A percentile compares a stretch with the other conserved stretches of the same genome.
phyloP scores from a whole-genome alignment of 2,329 filamentous ascomycete species.

The Lachnellula cervina region DNA sequence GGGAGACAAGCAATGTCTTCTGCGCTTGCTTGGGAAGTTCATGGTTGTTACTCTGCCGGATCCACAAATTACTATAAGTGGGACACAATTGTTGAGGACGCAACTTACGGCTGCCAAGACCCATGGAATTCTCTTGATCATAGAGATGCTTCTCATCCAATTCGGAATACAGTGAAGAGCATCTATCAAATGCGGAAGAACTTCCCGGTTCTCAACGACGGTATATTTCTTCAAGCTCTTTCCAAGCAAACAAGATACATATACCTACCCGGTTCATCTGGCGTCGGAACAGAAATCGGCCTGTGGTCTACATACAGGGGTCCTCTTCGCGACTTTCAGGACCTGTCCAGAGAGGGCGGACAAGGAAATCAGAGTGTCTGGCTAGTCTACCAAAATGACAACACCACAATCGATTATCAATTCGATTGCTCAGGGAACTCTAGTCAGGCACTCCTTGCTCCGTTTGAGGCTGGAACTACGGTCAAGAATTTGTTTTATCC shows the following conservation, averaged over 20 bases:
- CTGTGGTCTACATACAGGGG: constrained; percentile 57
- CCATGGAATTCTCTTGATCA: constrained; percentile 47
- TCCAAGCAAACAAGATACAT: constrained; percentile 50
- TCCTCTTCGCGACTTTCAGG: not conserved
- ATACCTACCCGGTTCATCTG: constrained; percentile 46
- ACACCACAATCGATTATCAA: constrained; percentile 44
- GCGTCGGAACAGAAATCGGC: constrained; percentile 39
- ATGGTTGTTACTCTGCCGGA: constrained; percentile 56
- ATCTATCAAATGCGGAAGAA: constrained; percentile 55
- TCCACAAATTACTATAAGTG: constrained; percentile 47
- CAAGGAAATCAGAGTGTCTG: constrained; percentile 39
- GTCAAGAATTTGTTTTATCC: constrained; percentile 59
- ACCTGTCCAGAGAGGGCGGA: constrained; percentile 21
- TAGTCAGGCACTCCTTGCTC: constrained; percentile 43
- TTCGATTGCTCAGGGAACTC: constrained; percentile 44
- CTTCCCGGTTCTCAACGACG: constrained; percentile 55
- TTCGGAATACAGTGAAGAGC: constrained; percentile 55
- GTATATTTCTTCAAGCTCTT: constrained; percentile 48
- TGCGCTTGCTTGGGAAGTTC: constrained; percentile 56
- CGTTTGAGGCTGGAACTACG: constrained; percentile 46
- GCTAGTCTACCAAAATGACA: constrained; percentile 42
- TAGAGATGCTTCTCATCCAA: constrained; percentile 54
- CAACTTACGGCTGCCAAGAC: constrained; percentile 52
- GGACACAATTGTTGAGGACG: constrained; percentile 51
- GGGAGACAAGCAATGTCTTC: constrained; percentile 59